A percentile compares a stretch with the other conserved stretches of the same genome.
Conservation (phyloP, 176 grass and related monocot species). For the Saccharum officinarum region DNA sequence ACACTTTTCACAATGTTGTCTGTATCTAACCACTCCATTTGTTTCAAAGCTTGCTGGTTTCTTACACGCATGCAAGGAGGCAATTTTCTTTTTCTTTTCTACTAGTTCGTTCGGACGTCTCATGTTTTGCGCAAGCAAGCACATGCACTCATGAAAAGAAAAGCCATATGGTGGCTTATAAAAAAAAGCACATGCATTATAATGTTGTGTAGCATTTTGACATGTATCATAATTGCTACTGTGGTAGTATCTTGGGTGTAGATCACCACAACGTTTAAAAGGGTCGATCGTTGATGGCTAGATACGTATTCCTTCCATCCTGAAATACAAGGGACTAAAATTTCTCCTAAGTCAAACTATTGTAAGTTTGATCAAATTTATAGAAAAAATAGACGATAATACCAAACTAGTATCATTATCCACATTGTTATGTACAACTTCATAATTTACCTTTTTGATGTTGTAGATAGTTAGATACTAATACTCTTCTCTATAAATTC, state of each 20-base stretch:
- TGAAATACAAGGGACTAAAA: not conserved
- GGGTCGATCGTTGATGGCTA: not conserved
- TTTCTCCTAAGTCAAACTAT: not conserved
- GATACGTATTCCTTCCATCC: not conserved
- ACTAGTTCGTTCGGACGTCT: not conserved
- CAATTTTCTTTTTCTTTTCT: not conserved
- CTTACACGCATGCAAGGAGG: slow-evolving; percentile 13
- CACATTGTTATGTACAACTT: not conserved
- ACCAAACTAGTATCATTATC: not conserved
- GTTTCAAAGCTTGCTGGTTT: not conserved
- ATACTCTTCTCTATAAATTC: not conserved
- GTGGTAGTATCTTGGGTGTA: slow-evolving; percentile 37
- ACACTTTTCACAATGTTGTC: slow-evolving; percentile 41
- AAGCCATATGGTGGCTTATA: not conserved
- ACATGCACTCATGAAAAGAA: slow-evolving; percentile 40
- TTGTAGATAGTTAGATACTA: too few species aligned
- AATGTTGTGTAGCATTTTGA: slow-evolving; percentile 55
- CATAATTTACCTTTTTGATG: not conserved
- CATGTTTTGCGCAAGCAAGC: slow-evolving; percentile 46
- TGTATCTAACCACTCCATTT: slow-evolving; percentile 56
- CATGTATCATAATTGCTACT: slow-evolving; percentile 50
- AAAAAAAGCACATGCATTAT: slow-evolving; percentile 8
- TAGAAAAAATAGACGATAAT: not conserved
- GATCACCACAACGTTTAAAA: slow-evolving; percentile 36
- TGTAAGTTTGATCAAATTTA: not conserved